Evolutionary conservation across 768 basidiomycete genomes (phyloP).

Genomic region (Hebeloma cylindrosporum): DNA sequence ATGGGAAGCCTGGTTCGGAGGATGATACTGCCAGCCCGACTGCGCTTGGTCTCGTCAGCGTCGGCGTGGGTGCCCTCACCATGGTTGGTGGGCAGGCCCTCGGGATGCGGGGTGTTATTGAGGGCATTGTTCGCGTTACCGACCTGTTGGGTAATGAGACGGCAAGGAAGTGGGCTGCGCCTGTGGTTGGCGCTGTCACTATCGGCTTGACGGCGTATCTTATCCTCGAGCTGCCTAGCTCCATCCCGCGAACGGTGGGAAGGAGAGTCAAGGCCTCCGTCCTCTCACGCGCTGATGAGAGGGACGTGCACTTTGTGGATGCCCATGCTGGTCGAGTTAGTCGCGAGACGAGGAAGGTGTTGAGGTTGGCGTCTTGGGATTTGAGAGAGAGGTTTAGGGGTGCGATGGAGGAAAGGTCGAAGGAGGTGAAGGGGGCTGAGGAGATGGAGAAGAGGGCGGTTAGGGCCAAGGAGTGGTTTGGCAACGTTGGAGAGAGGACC

Average conservation of each 20-base stretch:
- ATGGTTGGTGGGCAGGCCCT: slow-evolving; percentile 86
- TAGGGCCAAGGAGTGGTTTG: slow-evolving; percentile 75
- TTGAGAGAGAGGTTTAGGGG: slow-evolving; percentile 75
- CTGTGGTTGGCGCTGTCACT: slow-evolving; percentile 74
- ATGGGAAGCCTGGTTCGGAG: slow-evolving; percentile 34
- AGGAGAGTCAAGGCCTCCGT: slow-evolving; percentile 74
- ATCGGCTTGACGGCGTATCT: slow-evolving; percentile 79
- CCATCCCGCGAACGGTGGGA: slow-evolving; percentile 89
- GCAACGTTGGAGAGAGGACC: slow-evolving; percentile 47
- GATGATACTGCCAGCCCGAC: slow-evolving; percentile 48
- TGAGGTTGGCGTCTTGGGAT: slow-evolving; percentile 90
- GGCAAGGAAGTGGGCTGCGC: slow-evolving; percentile 84
- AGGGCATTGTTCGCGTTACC: slow-evolving; percentile 70
- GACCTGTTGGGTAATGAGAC: slow-evolving; percentile 82
- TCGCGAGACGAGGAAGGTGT: slow-evolving; percentile 89
- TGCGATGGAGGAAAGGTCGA: slow-evolving; percentile 76
- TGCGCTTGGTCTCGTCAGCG: slow-evolving; percentile 70
- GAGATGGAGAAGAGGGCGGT: slow-evolving; percentile 68
- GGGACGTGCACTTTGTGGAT: slow-evolving; percentile 61
- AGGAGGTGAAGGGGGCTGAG: slow-evolving; percentile 77
- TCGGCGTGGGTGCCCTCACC: slow-evolving; percentile 83
- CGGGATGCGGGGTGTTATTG: slow-evolving; percentile 73
- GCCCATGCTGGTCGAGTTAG: slow-evolving; percentile 69
- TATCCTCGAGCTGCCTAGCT: slow-evolving; percentile 81
- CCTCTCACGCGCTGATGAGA: slow-evolving; percentile 44